phyloP scores from a whole-genome alignment of 495 filamentous ascomycete species.

The Podospora pseudopauciseta region DNA sequence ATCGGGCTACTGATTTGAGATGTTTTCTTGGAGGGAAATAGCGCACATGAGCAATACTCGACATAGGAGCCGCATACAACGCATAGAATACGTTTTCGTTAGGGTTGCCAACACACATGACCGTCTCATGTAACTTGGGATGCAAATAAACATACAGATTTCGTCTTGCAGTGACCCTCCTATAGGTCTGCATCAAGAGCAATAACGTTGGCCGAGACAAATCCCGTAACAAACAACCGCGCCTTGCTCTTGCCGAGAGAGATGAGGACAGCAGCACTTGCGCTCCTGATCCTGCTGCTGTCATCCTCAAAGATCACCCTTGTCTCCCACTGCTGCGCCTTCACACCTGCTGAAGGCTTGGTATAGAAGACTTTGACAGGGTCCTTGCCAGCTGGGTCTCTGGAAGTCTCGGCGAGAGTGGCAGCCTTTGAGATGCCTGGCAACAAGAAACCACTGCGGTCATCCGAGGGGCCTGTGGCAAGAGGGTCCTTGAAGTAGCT shows the following conservation, averaged over 20 bases:
- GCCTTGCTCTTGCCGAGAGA: slow-evolving; percentile 46
- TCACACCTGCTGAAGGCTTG: slow-evolving; percentile 17
- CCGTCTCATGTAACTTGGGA: neutral
- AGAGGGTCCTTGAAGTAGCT: slow-evolving; percentile 53
- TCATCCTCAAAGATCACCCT: slow-evolving; percentile 57
- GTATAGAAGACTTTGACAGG: slow-evolving; percentile 49
- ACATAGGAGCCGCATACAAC: neutral
- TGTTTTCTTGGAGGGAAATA: neutral
- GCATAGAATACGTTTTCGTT: no score
- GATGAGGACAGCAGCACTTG: slow-evolving; percentile 53
- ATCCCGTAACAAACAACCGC: slow-evolving; percentile 59
- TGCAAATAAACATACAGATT: neutral
- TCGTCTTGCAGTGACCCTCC: neutral
- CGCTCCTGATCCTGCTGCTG: slow-evolving; percentile 47
- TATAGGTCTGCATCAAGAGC: slow-evolving; percentile 53
- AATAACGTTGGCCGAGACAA: slow-evolving; percentile 50
- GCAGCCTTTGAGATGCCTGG: slow-evolving; percentile 46
- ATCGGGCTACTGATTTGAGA: neutral
- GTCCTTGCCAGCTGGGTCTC: slow-evolving; percentile 40
- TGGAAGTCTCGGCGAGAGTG: slow-evolving; percentile 32
- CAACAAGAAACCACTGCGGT: slow-evolving; percentile 52
- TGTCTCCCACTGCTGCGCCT: slow-evolving; percentile 36
- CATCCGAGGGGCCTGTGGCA: slow-evolving; percentile 48
- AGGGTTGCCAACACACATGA: neutral
- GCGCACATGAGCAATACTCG: neutral